Base-by-base conservation (phyloP, 2,329 filamentous ascomycete genomes). In the Scytalidium sp. region DNA sequence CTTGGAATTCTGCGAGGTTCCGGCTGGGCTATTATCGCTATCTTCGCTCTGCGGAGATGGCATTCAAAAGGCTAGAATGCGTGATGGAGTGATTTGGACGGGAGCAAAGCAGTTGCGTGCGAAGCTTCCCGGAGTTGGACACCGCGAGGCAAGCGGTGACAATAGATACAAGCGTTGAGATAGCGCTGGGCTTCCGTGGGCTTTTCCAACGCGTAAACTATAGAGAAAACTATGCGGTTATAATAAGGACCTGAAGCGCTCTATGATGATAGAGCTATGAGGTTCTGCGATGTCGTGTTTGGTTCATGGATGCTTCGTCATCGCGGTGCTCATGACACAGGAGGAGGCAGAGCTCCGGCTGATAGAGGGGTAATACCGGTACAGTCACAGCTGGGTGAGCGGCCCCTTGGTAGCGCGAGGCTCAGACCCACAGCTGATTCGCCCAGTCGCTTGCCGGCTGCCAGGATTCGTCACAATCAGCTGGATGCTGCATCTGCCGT, bases 21-120 rank as follows among this genome's bases (percentile, higher is more conserved):
- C 50, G 49, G 44, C 53, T 27, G 59, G 52, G 21, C 45, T 54
- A 41, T 56, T 56, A 43, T 46, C 60, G 29, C 20, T 58, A 50
- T 67, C 60, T 59, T 64, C 57, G 44, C 67, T 64, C 49, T 57
- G 56, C 60, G 65, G 64, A 55, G 62, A 59, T 61, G 64, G 62
- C 66, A 68, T 68, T 65, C 60, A 68, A 65, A 61, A 56, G 51
- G 53, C 43, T 46, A 15, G 32, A n/a, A 36, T 36, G 15, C 13
- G 32, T 27, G 13, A 15, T n/a, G 17, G 32, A n/a, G 17, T 36
- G 4, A 15, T 8, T 36, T 6, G 7, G 17, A 5, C 32, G 17
- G 17, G 8, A 27, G 7, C 32, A 10, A 36, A 36, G 17, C 8
- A 15, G 32, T 10, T 36, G 13, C 11, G 13, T 29, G 25, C 25